Evolutionary conservation across 2,329 filamentous ascomycete species (phyloP).

Genomic region (Arthrinium phaeospermum): DNA sequence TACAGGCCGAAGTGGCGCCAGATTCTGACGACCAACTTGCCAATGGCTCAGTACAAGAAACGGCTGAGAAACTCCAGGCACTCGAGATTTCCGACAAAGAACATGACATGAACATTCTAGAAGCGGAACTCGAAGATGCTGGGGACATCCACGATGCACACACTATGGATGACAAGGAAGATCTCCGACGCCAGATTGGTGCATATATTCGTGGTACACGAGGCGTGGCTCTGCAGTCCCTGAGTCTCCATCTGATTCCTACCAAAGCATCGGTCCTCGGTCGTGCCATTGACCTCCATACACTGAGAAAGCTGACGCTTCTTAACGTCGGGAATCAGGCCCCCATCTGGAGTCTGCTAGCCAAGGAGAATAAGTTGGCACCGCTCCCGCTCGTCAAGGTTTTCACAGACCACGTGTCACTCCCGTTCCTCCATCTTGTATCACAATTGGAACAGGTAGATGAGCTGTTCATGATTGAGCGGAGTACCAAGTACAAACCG

Average conservation of each 20-base stretch:
- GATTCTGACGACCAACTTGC: constrained; percentile 11
- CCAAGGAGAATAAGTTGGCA: constrained; percentile 57
- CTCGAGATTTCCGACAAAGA: constrained; percentile 41
- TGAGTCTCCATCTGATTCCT: constrained; percentile 65
- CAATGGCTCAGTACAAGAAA: constrained; percentile 23
- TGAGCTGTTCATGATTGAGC: constrained; percentile 66
- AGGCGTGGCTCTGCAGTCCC: constrained; percentile 59
- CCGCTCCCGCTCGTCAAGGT: constrained; percentile 62
- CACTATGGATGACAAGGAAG: constrained; percentile 22
- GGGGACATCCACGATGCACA: constrained; percentile 39
- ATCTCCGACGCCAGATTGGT: constrained; percentile 40
- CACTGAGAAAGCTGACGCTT: constrained; percentile 62
- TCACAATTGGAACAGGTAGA: constrained; percentile 57
- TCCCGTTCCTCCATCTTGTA: constrained; percentile 59
- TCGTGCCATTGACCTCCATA: constrained; percentile 61
- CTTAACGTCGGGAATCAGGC: constrained; percentile 68
- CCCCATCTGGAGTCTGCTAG: constrained; percentile 63
- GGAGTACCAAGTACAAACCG: constrained; percentile 55
- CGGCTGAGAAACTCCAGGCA: constrained; percentile 28
- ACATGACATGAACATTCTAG: constrained; percentile 42
- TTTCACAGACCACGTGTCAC: constrained; percentile 67
- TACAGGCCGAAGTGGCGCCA: neutral
- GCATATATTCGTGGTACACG: constrained; percentile 64
- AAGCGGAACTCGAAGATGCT: constrained; percentile 44
- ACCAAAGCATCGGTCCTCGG: constrained; percentile 63